Evolutionary conservation across 192 early-diverging fungal genomes (phyloP).

Genomic region (Funneliformis mosseae): DNA sequence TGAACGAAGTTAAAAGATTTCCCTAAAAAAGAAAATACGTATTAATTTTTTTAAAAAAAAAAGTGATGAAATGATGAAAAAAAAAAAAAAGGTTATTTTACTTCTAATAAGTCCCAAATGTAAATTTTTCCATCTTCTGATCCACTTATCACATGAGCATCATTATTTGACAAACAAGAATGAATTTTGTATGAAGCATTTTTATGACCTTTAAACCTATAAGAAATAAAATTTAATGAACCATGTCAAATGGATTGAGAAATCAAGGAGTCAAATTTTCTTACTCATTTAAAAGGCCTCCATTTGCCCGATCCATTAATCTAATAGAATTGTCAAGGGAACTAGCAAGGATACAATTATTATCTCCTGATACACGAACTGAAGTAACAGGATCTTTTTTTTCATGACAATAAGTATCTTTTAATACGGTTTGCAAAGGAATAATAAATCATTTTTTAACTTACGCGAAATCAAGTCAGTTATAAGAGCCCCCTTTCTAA

Average conservation of each 20-base stretch:
- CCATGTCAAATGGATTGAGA: neutral
- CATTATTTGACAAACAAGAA: conserved; percentile 69
- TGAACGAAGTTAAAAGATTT: conserved; percentile 44
- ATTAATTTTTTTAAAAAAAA: neutral
- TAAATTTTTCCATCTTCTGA: conserved; percentile 87
- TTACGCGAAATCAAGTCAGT: conserved; percentile 75
- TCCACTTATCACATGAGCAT: conserved; percentile 78
- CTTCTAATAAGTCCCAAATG: conserved; percentile 84
- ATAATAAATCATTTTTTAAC: conserved; percentile 8
- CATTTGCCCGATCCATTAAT: conserved; percentile 80
- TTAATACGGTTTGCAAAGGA: neutral
- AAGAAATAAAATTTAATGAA: neutral
- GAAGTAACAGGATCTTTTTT: conserved; percentile 74
- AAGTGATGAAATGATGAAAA: neutral
- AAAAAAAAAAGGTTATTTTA: neutral
- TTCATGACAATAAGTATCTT: neutral
- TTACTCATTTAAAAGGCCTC: conserved; percentile 71
- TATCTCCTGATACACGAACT: conserved; percentile 64
- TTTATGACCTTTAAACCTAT: conserved; percentile 78
- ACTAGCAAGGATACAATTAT: conserved; percentile 73
- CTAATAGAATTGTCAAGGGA: conserved; percentile 80
- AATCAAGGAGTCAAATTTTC: neutral
- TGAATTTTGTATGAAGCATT: conserved; percentile 78
- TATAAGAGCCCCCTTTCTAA: conserved; percentile 72
- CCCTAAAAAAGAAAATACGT: conserved; percentile 39